Evolutionary conservation across 1,284 basidiomycete species (phyloP), one percentile per base, ranked within the genome.

Genomic region (Ustilago crameri): DNA sequence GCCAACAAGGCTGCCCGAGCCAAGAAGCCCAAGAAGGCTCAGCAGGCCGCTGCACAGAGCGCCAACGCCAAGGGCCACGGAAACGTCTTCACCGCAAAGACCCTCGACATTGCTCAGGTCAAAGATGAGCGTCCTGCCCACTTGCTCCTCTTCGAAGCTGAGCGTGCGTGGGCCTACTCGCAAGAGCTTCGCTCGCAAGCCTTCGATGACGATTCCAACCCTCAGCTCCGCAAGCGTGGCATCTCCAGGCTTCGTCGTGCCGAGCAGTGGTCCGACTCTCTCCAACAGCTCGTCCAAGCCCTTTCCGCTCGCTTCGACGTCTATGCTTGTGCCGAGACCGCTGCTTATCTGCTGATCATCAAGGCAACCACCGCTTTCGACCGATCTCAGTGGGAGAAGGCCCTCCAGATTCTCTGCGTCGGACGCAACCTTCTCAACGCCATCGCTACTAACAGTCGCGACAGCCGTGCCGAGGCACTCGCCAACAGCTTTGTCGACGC

Each of bases 101-200:
- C 51, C 22, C 74, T 82, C 61, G 57, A 62, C 23, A 47, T 80
- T 24, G 57, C 54, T 18, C 57, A 74, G 9, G 78, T 81, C 23
- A 40, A 57, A 37, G 66, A 78, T 37, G 75, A 60, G 15, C 59
- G 78, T 51, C 45, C 49, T 34, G 58, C 66, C 50, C 56, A 95
- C 75, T 87, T 96, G 2, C 85, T 94, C 40, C 87, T 96, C 10
- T 90, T 94, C 78, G 92, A 94, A 81, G 88, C 93, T 7, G 94
- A 97, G 84, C 89, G 94, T 47, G 91, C 93, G n/a, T 93, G 93
- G 89, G 90, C 92, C 0, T 90, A 92, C 84, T 90, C 93, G 9
- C 92, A 94, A 84, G 92, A 93, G 71, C 87, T 95, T 40, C 86
- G 87, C 53, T 83, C 87, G 3, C 84, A 87, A 52, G 85, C 89